Percentiles rank a stretch among this genome's conserved stretches.
phyloP scores from a whole-genome alignment of 352 stramenopile genomes.

The Phytophthora pisi region DNA sequence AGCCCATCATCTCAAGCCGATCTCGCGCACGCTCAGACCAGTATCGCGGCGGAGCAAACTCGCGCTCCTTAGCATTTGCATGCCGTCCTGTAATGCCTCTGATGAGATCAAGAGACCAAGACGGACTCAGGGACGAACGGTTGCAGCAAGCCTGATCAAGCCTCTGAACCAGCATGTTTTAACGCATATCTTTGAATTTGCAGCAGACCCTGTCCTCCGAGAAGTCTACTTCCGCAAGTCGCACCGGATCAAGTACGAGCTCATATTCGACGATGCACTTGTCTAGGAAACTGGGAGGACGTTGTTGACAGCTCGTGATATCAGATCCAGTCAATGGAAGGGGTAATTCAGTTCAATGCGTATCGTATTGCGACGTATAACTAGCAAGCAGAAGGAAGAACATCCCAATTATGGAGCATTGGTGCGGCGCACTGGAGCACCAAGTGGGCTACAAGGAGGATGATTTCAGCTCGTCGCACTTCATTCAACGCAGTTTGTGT shows the following conservation, averaged over 20 bases:
- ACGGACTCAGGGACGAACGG: background rate
- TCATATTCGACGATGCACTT: background rate
- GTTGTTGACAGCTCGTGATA: background rate
- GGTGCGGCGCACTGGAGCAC: too few species aligned
- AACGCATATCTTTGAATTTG: background rate
- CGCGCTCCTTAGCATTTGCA: background rate
- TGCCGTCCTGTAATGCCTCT: too few species aligned
- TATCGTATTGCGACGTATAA: too few species aligned
- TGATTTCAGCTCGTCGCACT: too few species aligned
- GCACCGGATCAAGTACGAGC: background rate
- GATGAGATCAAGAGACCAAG: background rate
- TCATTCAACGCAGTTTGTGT: too few species aligned
- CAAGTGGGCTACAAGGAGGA: too few species aligned
- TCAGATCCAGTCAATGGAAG: background rate
- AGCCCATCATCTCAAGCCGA: background rate
- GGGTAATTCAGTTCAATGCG: too few species aligned
- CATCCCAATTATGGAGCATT: too few species aligned
- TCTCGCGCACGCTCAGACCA: background rate
- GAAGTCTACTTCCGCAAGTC: background rate
- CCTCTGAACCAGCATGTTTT: background rate
- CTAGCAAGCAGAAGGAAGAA: too few species aligned
- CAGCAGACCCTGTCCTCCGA: background rate
- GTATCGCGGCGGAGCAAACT: background rate
- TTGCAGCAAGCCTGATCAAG: background rate
- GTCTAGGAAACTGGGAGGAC: background rate